Conservation (phyloP, 1,139 yeast species). For the Kazachstania sp. region DNA sequence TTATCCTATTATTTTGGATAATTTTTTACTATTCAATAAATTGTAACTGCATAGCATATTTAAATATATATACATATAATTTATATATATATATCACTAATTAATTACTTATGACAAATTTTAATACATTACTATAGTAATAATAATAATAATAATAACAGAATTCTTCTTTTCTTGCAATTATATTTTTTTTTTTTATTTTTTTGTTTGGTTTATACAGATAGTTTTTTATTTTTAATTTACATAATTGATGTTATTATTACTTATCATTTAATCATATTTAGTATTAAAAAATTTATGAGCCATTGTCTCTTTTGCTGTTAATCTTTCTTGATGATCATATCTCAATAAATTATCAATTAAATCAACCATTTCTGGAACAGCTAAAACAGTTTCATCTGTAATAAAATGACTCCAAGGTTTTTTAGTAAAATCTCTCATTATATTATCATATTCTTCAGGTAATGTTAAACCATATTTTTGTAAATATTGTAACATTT, state of each 20-base stretch:
- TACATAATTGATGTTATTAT: neutral
- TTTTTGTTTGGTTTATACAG: no score
- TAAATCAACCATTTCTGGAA: constrained; percentile 56
- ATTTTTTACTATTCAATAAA: neutral
- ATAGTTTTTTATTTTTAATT: neutral
- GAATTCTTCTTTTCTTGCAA: no score
- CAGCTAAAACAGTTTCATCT: constrained; percentile 46
- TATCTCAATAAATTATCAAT: constrained; percentile 58
- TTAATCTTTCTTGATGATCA: constrained; percentile 66
- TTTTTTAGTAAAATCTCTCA: constrained; percentile 58
- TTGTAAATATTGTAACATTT: constrained; percentile 47
- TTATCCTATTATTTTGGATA: neutral
- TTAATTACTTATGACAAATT: neutral
- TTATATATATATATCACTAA: no score
- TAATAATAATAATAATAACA: no score
- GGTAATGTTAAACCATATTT: constrained; percentile 57
- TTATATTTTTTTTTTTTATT: no score
- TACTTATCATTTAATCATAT: constrained; percentile 9
- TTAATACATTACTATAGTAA: no score
- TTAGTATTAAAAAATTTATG: constrained; percentile 42
- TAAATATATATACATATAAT: no score
- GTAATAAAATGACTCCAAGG: constrained; percentile 59
- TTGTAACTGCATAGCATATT: neutral
- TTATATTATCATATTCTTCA: constrained; percentile 55
- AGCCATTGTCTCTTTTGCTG: constrained; percentile 66